phyloP scores from a whole-genome alignment of 78 protist genomes.

The Guillardia theta region DNA sequence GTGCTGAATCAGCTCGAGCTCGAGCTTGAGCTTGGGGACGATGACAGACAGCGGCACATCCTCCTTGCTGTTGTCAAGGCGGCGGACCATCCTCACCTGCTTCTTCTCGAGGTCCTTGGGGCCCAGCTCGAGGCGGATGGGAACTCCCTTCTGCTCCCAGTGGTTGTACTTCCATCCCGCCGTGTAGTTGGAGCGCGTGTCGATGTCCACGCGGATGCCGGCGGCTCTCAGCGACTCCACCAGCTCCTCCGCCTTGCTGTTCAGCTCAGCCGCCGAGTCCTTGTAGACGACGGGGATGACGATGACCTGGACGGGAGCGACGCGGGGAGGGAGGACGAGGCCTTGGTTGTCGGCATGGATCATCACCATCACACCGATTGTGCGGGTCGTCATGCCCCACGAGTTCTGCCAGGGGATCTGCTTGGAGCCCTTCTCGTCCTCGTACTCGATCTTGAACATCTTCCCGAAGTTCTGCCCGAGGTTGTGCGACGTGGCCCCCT shows the following conservation, averaged over 20 bases:
- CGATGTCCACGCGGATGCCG: constrained; percentile 75
- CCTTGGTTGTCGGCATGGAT: constrained; percentile 77
- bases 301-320: constrained; percentile 88
- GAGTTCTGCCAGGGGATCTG: constrained; percentile 81
- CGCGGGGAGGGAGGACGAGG: constrained; percentile 92
- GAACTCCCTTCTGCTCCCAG: constrained; percentile 93
- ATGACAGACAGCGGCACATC: background rate
- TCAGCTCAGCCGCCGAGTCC: constrained; percentile 46
- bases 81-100: constrained; percentile 15
- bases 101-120: constrained; percentile 13
- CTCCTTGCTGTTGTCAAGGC: background rate
- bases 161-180: constrained; percentile 82
- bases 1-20: constrained; percentile 74
- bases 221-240: constrained; percentile 62
- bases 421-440: constrained; percentile 58
- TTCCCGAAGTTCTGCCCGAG: constrained; percentile 91
- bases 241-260: constrained; percentile 13
- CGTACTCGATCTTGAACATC: constrained; percentile 92
- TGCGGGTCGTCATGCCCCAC: constrained; percentile 97
- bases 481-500: constrained; percentile 91
- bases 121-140: constrained; percentile 4
- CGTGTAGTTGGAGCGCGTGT: background rate
- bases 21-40: background rate
- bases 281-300: constrained; percentile 79
- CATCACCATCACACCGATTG: constrained; percentile 62